These are phyloP conservation scores for Penicillium sp. DNA, from an alignment of 2,329 filamentous ascomycete genomes.

Conservation along the genomic window DNA sequence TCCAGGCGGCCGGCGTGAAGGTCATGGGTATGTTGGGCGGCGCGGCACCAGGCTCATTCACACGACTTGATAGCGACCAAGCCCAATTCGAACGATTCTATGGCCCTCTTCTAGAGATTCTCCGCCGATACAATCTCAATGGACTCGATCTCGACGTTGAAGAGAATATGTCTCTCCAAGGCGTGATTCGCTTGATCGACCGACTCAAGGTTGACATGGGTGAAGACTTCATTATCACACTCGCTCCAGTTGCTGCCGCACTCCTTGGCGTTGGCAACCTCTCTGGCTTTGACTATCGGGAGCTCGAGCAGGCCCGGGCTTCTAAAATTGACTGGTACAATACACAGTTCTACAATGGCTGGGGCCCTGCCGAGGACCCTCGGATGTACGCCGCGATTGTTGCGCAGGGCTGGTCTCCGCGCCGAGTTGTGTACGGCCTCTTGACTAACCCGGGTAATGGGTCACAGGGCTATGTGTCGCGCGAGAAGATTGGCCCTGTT, in stretches of 20 bases:
- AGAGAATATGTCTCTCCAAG: conserved; percentile 68
- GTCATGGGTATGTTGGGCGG: conserved; percentile 87
- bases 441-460: conserved; percentile 78
- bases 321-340: conserved; percentile 80
- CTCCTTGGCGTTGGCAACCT: conserved; percentile 63
- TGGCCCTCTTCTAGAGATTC: conserved; percentile 62
- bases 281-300: conserved; percentile 77
- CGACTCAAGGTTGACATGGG: conserved; percentile 56
- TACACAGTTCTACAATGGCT: conserved; percentile 89
- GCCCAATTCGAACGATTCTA: conserved; percentile 73
- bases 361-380: conserved; percentile 64
- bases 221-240: conserved; percentile 68
- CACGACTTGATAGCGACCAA: conserved; percentile 57
- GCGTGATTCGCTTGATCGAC: conserved; percentile 66
- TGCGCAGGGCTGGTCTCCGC: conserved; percentile 65
- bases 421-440: conserved; percentile 75
- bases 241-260: conserved; percentile 79
- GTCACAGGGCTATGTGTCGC: conserved; percentile 60
- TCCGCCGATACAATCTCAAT: conserved; percentile 62
- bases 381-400: conserved; percentile 45
- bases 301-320: conserved; percentile 68
- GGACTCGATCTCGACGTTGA: conserved; percentile 80
- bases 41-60: conserved; percentile 73
- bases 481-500: conserved; percentile 57
- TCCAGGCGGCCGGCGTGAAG: conserved; percentile 73